A percentile compares a stretch with the other conserved stretches of the same genome.
Conservation (phyloP, 73 alveolate genomes). For the Tetrahymena thermophila region DNA sequence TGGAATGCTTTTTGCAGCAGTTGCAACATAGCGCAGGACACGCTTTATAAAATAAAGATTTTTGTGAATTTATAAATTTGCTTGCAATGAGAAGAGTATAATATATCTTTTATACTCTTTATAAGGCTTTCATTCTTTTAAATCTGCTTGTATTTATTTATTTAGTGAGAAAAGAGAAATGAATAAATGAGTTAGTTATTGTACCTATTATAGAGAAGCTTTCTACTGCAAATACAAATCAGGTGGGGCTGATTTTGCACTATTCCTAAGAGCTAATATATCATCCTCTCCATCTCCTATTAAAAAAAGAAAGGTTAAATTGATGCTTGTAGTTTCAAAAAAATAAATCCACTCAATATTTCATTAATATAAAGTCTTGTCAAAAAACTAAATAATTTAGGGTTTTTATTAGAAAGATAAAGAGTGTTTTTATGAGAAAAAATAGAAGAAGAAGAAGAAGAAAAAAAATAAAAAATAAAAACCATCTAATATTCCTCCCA, state of each 20-base stretch:
- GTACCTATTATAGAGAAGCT: background rate
- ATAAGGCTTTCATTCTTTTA: background rate
- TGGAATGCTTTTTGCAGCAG: background rate
- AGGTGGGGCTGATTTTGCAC: background rate
- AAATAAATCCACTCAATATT: background rate
- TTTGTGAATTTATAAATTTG: too few species aligned
- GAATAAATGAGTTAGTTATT: background rate
- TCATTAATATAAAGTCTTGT: background rate
- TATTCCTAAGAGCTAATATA: background rate
- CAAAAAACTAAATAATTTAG: background rate
- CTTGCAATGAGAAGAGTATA: background rate
- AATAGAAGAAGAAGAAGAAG: background rate
- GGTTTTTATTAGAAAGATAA: background rate
- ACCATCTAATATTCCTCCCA: slow-evolving; percentile 3
- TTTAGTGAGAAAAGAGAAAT: background rate
- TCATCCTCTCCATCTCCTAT: background rate
- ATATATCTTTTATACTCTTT: background rate
- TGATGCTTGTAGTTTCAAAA: background rate
- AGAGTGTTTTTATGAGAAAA: background rate
- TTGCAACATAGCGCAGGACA: background rate
- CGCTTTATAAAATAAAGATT: too few species aligned
- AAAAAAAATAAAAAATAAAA: background rate
- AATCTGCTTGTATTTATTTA: background rate
- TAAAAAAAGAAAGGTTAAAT: background rate
- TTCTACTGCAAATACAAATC: background rate